These are phyloP conservation scores for Tricholoma bakamatsutake DNA, from an alignment of 768 basidiomycete genomes.

Conservation along the genomic window DNA sequence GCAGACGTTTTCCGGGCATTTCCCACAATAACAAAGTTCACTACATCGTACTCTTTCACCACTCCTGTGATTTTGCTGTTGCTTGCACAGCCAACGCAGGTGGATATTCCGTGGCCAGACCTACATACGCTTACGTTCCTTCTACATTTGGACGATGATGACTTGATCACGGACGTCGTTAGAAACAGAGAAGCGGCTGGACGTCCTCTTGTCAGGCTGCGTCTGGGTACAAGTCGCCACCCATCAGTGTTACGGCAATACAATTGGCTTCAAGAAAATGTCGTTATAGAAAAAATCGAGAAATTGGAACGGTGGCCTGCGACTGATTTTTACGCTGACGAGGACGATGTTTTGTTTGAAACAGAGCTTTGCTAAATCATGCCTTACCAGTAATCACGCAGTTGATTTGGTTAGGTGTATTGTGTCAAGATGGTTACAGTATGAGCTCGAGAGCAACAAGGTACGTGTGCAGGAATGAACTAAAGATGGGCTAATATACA, in stretches of 20 bases:
- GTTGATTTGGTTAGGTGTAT: too few relatives aligned
- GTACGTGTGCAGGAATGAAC: too few relatives aligned
- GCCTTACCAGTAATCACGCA: too few relatives aligned
- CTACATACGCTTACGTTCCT: slow-evolving; percentile 26
- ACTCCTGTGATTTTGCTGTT: slow-evolving; percentile 23
- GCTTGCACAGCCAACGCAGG: slow-evolving; percentile 13
- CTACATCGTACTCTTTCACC: slow-evolving; percentile 15
- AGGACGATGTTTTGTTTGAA: slow-evolving; percentile 26
- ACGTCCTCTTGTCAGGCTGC: slow-evolving; percentile 24
- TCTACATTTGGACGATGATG: slow-evolving; percentile 21
- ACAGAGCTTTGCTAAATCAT: too few relatives aligned
- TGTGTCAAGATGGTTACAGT: too few relatives aligned
- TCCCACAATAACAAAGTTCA: slow-evolving; percentile 28
- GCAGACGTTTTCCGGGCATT: slow-evolving; percentile 26
- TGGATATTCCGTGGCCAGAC: slow-evolving; percentile 28
- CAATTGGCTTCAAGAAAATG: slow-evolving; percentile 10
- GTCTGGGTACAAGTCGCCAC: slow-evolving; percentile 20
- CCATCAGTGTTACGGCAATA: slow-evolving; percentile 12
- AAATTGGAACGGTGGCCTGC: slow-evolving; percentile 27
- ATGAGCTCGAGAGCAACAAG: too few relatives aligned
- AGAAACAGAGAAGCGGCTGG: slow-evolving; percentile 18
- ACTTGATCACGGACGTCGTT: slow-evolving; percentile 20
- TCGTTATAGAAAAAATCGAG: slow-evolving; percentile 20
- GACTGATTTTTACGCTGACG: slow-evolving; percentile 19
- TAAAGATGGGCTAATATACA: too few relatives aligned